Conservation (phyloP, 2,329 filamentous ascomycete species). For the Celoporthe dispersa region DNA sequence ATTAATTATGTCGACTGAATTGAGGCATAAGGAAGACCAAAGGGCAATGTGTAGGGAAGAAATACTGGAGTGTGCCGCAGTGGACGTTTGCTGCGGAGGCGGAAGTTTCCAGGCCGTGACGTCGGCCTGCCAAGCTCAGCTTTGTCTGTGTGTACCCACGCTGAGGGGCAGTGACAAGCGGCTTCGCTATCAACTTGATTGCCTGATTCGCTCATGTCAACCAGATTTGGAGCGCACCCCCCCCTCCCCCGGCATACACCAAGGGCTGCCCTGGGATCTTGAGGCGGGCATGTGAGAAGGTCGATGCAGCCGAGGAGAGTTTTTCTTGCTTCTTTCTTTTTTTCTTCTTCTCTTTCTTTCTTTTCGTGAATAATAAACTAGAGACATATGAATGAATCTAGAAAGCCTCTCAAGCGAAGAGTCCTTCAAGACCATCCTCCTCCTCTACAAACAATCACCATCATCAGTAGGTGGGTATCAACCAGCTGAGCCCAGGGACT, state of each 20-base stretch:
- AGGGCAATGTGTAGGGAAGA: background rate
- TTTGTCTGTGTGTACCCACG: background rate
- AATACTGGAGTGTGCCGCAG: background rate
- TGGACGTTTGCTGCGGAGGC: background rate
- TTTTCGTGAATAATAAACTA: too few species aligned
- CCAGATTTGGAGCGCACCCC: background rate
- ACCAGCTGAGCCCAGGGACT: background rate
- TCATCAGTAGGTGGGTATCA: background rate
- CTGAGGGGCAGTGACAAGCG: background rate
- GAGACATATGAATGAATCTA: too few species aligned
- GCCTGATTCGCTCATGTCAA: background rate
- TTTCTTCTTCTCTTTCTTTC: too few species aligned
- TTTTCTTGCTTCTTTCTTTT: too few species aligned
- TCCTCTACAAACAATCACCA: too few species aligned
- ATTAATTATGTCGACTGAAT: background rate
- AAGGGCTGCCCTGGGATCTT: background rate
- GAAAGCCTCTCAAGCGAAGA: too few species aligned
- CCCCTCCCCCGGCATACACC: background rate
- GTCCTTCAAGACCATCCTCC: background rate
- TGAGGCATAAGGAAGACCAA: background rate
- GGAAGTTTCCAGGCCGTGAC: background rate
- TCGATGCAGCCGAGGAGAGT: too few species aligned
- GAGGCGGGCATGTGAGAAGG: background rate
- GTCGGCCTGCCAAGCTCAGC: conserved; percentile 4
- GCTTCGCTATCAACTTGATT: background rate